These are phyloP conservation scores for Pseudozyma tsukubaensis DNA, from an alignment of 1,284 basidiomycete genomes.

Conservation along the genomic window DNA sequence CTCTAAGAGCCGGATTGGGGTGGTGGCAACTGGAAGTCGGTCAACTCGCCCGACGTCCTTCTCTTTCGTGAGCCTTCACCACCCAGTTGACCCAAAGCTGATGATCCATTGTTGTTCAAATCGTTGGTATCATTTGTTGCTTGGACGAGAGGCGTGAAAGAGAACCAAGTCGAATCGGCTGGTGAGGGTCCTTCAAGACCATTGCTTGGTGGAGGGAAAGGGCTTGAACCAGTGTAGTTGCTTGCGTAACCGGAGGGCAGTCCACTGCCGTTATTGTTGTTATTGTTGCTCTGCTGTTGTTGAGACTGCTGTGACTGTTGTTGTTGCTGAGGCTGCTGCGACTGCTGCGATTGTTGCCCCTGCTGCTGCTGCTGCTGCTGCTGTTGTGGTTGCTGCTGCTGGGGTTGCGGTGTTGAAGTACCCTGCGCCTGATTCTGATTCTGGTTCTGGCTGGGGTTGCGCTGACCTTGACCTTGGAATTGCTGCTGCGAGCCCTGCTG, in stretches of 20 bases:
- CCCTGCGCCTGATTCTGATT: slow-evolving; percentile 11
- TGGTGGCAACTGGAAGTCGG: slow-evolving; percentile 52
- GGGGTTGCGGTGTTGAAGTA: slow-evolving; percentile 18
- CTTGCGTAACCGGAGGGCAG: slow-evolving; percentile 11
- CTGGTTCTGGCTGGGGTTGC: slow-evolving; percentile 16
- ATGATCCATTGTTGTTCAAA: slow-evolving; percentile 13
- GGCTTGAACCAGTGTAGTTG: slow-evolving; percentile 25
- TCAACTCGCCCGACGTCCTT: slow-evolving; percentile 26
- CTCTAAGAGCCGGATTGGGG: slow-evolving; percentile 22
- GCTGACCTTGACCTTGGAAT: slow-evolving; percentile 25
- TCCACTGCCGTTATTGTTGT: slow-evolving; percentile 12
- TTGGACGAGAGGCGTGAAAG: slow-evolving; percentile 50
- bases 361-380: slow-evolving; percentile 18
- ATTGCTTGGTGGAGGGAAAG: slow-evolving; percentile 32
- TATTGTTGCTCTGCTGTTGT: slow-evolving; percentile 5
- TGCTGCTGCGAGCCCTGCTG: slow-evolving; percentile 28
- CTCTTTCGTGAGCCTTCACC: slow-evolving; percentile 52
- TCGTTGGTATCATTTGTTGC: slow-evolving; percentile 19
- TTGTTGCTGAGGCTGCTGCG: slow-evolving; percentile 14
- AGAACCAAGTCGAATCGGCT: slow-evolving; percentile 57
- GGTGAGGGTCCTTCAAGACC: slow-evolving; percentile 46
- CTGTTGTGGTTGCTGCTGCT: slow-evolving; percentile 3
- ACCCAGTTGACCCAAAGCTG: slow-evolving; percentile 46
- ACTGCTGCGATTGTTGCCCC: slow-evolving; percentile 4
- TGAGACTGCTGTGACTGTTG: slow-evolving; percentile 13